phyloP scores from a whole-genome alignment of 768 basidiomycete genomes.

The Hygrophoropsis aurantiaca region DNA sequence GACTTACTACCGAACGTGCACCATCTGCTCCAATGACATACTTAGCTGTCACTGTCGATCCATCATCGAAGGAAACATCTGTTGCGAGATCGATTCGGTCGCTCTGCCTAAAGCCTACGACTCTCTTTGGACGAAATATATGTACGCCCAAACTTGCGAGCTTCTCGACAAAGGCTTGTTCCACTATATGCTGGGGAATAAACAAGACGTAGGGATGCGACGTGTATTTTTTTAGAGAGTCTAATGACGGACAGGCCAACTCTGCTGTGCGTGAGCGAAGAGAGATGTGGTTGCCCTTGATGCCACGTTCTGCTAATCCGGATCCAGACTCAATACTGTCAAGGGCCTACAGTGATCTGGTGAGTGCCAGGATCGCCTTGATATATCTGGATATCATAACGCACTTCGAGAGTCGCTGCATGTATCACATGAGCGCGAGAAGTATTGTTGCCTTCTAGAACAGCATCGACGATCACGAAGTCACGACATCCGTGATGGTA shows the following conservation, averaged over 20 bases:
- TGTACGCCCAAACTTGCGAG: constrained; percentile 30
- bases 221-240: constrained; percentile 38
- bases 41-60: no score
- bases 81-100: constrained; percentile 23
- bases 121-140: constrained; percentile 39
- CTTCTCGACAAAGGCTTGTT: constrained; percentile 36
- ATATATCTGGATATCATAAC: no score
- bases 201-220: constrained; percentile 42
- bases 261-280: constrained; percentile 28
- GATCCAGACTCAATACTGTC: constrained; percentile 44
- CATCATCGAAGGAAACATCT: constrained; percentile 46
- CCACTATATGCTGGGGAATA: constrained; percentile 45
- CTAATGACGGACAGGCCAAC: constrained; percentile 31
- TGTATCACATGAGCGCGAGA: constrained; percentile 45
- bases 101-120: constrained; percentile 34
- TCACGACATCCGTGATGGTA: constrained; percentile 40
- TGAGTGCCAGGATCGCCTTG: no score
- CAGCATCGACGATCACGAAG: constrained; percentile 39
- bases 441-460: constrained; percentile 21
- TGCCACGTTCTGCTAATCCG: constrained; percentile 36
- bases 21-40: no score
- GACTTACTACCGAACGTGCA: no score
- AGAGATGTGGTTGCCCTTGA: constrained; percentile 24
- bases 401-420: constrained; percentile 49
- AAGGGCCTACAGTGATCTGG: constrained; percentile 47